phyloP scores from a whole-genome alignment of 371 early-diverging fungal species.

The Mortierella sp. region DNA sequence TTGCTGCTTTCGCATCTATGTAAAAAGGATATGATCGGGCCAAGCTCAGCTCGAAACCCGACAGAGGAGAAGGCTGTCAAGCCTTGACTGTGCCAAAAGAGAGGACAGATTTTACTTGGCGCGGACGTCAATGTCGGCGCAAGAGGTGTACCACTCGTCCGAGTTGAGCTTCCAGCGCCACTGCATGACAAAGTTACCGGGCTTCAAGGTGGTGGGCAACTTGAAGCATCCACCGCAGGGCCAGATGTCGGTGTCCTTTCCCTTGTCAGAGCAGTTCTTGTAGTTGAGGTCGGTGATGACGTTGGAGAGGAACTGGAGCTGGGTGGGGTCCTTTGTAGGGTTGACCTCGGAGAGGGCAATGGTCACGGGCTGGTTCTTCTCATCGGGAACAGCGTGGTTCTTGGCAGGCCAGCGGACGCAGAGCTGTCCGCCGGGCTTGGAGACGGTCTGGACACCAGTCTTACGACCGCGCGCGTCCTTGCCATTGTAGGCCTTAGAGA shows the following conservation, averaged over 20 bases:
- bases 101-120: background rate
- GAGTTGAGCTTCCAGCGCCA: slow-evolving; percentile 55
- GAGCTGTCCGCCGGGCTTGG: slow-evolving; percentile 34
- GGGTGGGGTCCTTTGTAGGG: slow-evolving; percentile 39
- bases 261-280: slow-evolving; percentile 49
- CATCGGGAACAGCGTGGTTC: slow-evolving; percentile 50
- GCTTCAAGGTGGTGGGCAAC: slow-evolving; percentile 21
- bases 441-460: slow-evolving; percentile 28
- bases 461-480: slow-evolving; percentile 33
- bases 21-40: background rate
- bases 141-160: slow-evolving; percentile 50
- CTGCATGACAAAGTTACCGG: slow-evolving; percentile 46
- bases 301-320: slow-evolving; percentile 37
- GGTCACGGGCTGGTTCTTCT: slow-evolving; percentile 36
- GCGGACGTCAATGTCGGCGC: slow-evolving; percentile 44
- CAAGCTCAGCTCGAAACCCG: slow-evolving; percentile 9
- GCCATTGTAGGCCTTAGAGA: slow-evolving; percentile 38
- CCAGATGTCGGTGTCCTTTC: slow-evolving; percentile 35
- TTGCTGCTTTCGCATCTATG: background rate
- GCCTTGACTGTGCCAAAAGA: background rate
- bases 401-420: slow-evolving; percentile 59
- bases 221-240: slow-evolving; percentile 57
- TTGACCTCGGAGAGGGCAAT: slow-evolving; percentile 39
- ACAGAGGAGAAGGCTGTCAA: background rate
- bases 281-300: slow-evolving; percentile 33